Base-by-base conservation (phyloP, 805 yeast species). In the Candida tallmaniae region DNA sequence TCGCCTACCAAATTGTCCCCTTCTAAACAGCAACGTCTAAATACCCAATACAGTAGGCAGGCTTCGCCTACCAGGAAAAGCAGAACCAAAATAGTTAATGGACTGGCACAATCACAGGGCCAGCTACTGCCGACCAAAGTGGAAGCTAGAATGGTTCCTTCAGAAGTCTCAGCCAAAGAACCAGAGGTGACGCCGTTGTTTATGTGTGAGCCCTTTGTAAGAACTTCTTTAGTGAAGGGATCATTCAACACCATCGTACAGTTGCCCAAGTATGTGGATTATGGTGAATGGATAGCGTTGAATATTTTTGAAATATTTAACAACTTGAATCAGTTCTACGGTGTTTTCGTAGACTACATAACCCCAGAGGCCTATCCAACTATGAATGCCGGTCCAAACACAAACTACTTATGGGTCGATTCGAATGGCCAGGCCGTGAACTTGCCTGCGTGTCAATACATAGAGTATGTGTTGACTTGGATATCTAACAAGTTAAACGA, bases 191-290 rank as follows among this genome's bases (percentile, higher is more conserved):
- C 54, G 23, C 87, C 88, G 4, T 62, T 93, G 36, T 93, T 89
- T 52, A 56, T 93, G 46, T 80, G 93, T 52, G 96, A 89, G 48
- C 97, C 97, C 10, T 93, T 84, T 56, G 93, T 89, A 4, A 80
- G 89, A 42, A 86, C 97, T 0, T 95, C 97, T 0, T 65, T 93
- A 23, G 98, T 94, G 13, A 93, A 90, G 54, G 99, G 99, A 12
- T 84, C 96, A 0, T 93, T 88, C 65, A 88, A 85, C 52, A 89
- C 98, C 1, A 93, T 93, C 45, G 97, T 93, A 1, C 95, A 86
- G 52, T 67, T 87, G 15, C 98, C 99, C 13, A 87, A 86, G 53
- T 90, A 90, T 53, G 97, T 94, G 9, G 97, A 93, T 51, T 72
- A 77, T 40, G 85, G 88, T 36, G 99, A 93, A 57, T 93, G 99